Evolutionary conservation across 1,284 basidiomycete genomes (phyloP).

Genomic region (Ustilago xerochloae): DNA sequence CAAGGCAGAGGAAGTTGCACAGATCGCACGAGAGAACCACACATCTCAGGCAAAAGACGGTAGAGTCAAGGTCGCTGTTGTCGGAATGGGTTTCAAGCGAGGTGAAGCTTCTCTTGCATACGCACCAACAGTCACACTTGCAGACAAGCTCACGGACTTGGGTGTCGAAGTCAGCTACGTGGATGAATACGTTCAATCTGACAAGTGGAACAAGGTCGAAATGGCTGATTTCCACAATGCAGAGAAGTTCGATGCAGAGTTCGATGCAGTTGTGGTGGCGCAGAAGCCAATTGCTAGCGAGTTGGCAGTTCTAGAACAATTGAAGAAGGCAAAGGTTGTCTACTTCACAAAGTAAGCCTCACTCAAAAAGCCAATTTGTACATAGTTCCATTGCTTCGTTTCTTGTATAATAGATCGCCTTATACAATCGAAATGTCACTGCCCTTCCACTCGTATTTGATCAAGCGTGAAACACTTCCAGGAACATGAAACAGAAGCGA

Average conservation of each 20-base stretch:
- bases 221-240: constrained; percentile 6
- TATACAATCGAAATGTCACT: neutral
- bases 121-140: constrained; percentile 35
- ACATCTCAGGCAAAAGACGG: neutral
- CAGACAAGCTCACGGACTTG: constrained; percentile 25
- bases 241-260: constrained; percentile 5
- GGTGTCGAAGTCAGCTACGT: constrained; percentile 29
- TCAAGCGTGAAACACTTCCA: no score
- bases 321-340: constrained; percentile 8
- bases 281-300: constrained; percentile 29
- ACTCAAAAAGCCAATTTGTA: neutral
- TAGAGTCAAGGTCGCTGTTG: constrained; percentile 10
- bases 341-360: constrained; percentile 25
- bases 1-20: constrained; percentile 20
- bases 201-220: constrained; percentile 22
- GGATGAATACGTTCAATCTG: constrained; percentile 27
- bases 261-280: constrained; percentile 29
- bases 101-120: constrained; percentile 33
- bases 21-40: constrained; percentile 5
- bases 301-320: constrained; percentile 12
- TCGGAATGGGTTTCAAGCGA: constrained; percentile 41
- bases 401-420: no score
- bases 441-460: no score
- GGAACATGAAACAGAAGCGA: no score
- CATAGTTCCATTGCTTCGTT: no score